Evolutionary conservation across 1,284 basidiomycete genomes (phyloP).

Genomic region (Trametes versicolor): DNA sequence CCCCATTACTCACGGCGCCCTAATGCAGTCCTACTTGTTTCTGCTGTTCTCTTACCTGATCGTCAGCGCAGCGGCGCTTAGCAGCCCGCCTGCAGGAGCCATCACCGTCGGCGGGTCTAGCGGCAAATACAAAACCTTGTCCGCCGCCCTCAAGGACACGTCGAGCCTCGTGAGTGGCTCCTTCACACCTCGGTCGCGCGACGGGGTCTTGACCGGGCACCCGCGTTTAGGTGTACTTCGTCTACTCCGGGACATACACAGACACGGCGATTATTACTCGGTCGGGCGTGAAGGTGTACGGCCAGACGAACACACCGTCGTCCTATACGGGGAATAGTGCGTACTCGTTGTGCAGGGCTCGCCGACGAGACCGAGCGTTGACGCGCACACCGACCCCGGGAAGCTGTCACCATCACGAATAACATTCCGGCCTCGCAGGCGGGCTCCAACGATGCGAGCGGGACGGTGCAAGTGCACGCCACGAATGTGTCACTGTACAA

Average conservation of each 20-base stretch:
- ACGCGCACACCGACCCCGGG: conserved; percentile 14
- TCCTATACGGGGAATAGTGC: conserved; percentile 38
- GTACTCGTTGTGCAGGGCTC: conserved; percentile 16
- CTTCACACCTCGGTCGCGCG: not conserved
- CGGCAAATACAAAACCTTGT: conserved; percentile 38
- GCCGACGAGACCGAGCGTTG: conserved; percentile 27
- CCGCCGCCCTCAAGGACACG: conserved; percentile 38
- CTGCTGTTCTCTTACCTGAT: conserved; percentile 24
- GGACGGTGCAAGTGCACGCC: conserved; percentile 63
- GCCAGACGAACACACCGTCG: conserved; percentile 35
- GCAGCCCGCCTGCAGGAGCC: conserved; percentile 36
- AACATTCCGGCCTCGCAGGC: conserved; percentile 52
- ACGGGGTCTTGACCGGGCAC: conserved; percentile 5
- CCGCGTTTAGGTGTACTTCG: conserved; percentile 54
- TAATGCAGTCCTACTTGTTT: conserved; percentile 15
- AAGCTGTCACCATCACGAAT: conserved; percentile 53
- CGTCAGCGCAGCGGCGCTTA: conserved; percentile 29
- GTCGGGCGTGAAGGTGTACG: conserved; percentile 39
- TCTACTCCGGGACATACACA: conserved; percentile 63
- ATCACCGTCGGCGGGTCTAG: conserved; percentile 37
- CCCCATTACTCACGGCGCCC: too few relatives aligned
- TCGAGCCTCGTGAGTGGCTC: conserved; percentile 35
- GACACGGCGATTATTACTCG: conserved; percentile 64
- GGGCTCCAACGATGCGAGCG: conserved; percentile 63
- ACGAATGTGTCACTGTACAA: conserved; percentile 64